phyloP scores from a whole-genome alignment of 2,329 filamentous ascomycete species.

The Arachnopeziza araneosa region DNA sequence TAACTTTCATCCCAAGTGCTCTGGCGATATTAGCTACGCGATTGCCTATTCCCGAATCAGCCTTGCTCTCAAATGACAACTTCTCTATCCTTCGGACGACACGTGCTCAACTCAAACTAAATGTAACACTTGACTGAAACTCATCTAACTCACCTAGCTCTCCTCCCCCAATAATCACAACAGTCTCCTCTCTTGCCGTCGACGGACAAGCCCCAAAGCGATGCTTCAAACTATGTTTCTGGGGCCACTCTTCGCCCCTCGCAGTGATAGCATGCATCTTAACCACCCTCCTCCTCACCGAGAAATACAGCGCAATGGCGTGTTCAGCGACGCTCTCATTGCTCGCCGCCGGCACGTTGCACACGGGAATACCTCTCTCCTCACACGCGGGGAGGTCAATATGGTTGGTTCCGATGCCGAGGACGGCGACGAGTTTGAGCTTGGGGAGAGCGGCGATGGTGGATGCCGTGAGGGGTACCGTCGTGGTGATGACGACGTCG shows the following conservation, averaged over 20 bases:
- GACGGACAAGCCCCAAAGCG: conserved; percentile 18
- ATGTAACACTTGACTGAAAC: neutral
- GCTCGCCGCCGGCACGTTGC: conserved; percentile 35
- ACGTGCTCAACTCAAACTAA: neutral
- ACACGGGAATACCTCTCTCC: conserved; percentile 31
- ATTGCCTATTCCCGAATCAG: neutral
- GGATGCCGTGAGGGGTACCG: conserved; percentile 28
- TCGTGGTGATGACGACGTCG: conserved; percentile 33
- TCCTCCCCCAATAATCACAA: conserved; percentile 28
- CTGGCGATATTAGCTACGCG: conserved; percentile 2
- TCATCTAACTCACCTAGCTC: conserved; percentile 17
- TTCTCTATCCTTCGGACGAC: neutral
- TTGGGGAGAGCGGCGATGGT: conserved; percentile 28
- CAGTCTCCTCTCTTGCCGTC: conserved; percentile 21
- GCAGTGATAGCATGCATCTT: conserved; percentile 27
- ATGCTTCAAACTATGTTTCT: conserved; percentile 22
- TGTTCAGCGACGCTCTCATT: conserved; percentile 32
- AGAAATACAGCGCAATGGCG: conserved; percentile 28
- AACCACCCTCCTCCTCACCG: conserved; percentile 33
- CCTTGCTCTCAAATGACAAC: neutral
- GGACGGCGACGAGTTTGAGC: conserved; percentile 31
- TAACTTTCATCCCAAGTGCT: conserved; percentile 7
- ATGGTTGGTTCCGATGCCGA: conserved; percentile 35
- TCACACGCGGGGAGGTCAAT: conserved; percentile 34
- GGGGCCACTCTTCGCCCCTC: conserved; percentile 19